phyloP scores from a whole-genome alignment of 2,329 filamentous ascomycete genomes.

The Trichophaea hybrida region DNA sequence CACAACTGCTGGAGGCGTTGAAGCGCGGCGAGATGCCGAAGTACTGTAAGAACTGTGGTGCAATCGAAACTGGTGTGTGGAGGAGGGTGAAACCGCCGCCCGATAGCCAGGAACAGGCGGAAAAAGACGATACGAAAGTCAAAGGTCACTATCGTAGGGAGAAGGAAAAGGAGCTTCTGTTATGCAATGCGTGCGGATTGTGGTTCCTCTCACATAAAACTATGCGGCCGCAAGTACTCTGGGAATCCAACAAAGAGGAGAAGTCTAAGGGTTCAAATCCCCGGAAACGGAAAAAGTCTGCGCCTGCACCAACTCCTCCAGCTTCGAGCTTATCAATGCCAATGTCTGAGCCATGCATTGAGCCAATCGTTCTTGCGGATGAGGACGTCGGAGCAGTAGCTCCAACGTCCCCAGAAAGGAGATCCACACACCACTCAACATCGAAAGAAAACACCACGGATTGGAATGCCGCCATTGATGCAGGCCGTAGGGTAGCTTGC shows the following conservation, averaged over 20 bases:
- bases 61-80: slow-evolving; percentile 94
- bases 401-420: slow-evolving; percentile 12
- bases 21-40: slow-evolving; percentile 69
- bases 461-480: slow-evolving; percentile 33
- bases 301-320: slow-evolving; percentile 12
- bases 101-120: slow-evolving; percentile 23
- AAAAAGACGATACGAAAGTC: slow-evolving; percentile 50
- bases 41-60: slow-evolving; percentile 83
- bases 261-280: slow-evolving; percentile 31
- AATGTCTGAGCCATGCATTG: slow-evolving; percentile 9
- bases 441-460: slow-evolving; percentile 17
- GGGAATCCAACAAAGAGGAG: slow-evolving; percentile 47
- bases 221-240: slow-evolving; percentile 70
- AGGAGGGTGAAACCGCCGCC: slow-evolving; percentile 58
- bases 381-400: slow-evolving; percentile 12
- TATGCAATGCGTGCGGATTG: slow-evolving; percentile 93
- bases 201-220: slow-evolving; percentile 81
- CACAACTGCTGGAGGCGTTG: slow-evolving; percentile 47
- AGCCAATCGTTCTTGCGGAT: slow-evolving; percentile 19
- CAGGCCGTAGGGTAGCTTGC: slow-evolving; percentile 42
- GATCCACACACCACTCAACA: slow-evolving; percentile 21
- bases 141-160: slow-evolving; percentile 35
- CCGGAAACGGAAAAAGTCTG: slow-evolving; percentile 25
- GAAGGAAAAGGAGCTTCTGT: slow-evolving; percentile 52
- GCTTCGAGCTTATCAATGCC: slow-evolving; percentile 8